A percentile compares a stretch with the other conserved stretches of the same genome.
Conservation (phyloP, 495 filamentous ascomycete genomes). For the Stereocaulon alpinum region DNA sequence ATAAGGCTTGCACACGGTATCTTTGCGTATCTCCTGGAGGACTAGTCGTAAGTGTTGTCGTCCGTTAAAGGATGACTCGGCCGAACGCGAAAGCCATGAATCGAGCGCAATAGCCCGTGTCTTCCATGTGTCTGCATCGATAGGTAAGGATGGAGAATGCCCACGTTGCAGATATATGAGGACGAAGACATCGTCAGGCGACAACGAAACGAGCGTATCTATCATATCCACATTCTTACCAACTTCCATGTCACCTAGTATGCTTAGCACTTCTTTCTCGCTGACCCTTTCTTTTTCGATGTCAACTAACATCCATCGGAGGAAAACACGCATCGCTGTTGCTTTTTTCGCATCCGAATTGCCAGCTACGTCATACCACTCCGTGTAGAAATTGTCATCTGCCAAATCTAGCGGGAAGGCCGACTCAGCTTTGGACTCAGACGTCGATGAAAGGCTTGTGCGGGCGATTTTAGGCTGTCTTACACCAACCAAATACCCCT, state of each 20-base stretch:
- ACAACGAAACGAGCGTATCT: slow-evolving; percentile 1
- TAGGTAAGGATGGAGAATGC: background rate
- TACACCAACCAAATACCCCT: slow-evolving; percentile 3
- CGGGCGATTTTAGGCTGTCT: background rate
- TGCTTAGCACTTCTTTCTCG: background rate
- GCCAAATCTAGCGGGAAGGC: slow-evolving; percentile 1
- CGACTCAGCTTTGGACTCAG: background rate
- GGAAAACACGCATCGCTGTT: slow-evolving; percentile 2
- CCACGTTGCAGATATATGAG: background rate
- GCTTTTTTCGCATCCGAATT: background rate
- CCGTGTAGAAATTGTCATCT: slow-evolving; percentile 2
- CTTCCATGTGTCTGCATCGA: slow-evolving; percentile 2
- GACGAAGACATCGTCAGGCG: slow-evolving; percentile 1
- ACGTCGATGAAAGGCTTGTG: background rate
- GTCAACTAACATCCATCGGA: slow-evolving; percentile 2
- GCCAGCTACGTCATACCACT: slow-evolving; percentile 2
- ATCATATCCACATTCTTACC: background rate
- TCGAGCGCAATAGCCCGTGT: background rate
- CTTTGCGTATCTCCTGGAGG: background rate
- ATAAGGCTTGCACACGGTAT: background rate
- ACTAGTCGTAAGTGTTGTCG: slow-evolving; percentile 1
- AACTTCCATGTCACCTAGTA: background rate
- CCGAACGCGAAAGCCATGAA: background rate
- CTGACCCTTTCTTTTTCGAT: background rate
- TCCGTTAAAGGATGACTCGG: background rate